phyloP scores from a whole-genome alignment of 1,284 basidiomycete genomes.

The Tilletia indica region DNA sequence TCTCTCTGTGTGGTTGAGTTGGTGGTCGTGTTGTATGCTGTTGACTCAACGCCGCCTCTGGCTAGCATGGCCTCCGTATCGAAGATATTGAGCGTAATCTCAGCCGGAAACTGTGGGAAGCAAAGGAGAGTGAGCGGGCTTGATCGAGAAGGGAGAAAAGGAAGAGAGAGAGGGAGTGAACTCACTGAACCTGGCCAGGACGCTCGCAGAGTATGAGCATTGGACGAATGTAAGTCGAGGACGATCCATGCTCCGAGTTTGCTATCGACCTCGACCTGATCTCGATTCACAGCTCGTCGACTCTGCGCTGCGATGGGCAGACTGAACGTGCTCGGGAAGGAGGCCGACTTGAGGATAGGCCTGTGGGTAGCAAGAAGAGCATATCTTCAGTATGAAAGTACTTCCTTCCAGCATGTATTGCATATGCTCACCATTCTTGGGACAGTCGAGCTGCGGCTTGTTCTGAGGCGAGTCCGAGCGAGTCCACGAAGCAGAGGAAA shows the following conservation, averaged over 20 bases:
- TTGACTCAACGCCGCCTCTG: not conserved
- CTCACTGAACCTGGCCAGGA: conserved; percentile 15
- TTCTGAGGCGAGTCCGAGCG: conserved; percentile 2
- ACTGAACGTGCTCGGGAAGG: conserved; percentile 2
- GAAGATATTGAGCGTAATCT: conserved; percentile 1
- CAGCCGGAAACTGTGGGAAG: conserved; percentile 1
- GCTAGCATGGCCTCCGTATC: conserved; percentile 14
- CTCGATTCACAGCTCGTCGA: not conserved
- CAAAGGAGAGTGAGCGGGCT: too few relatives aligned
- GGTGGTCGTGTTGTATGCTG: not conserved
- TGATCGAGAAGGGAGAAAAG: not conserved
- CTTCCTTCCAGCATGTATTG: not conserved
- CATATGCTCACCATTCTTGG: not conserved
- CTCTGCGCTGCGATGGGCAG: not conserved
- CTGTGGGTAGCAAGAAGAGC: not conserved
- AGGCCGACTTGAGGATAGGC: conserved; percentile 11
- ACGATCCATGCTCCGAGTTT: conserved; percentile 14
- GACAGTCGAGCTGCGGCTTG: not conserved
- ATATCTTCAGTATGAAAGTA: not conserved
- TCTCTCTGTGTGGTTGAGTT: not conserved
- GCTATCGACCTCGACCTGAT: not conserved
- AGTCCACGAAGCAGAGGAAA: conserved; percentile 1
- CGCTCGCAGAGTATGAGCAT: conserved; percentile 9
- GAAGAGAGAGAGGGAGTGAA: not conserved
- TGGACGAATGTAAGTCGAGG: conserved; percentile 10